Base-by-base conservation (phyloP, 164 flowering plant genomes). In the Buxus sempervirens region DNA sequence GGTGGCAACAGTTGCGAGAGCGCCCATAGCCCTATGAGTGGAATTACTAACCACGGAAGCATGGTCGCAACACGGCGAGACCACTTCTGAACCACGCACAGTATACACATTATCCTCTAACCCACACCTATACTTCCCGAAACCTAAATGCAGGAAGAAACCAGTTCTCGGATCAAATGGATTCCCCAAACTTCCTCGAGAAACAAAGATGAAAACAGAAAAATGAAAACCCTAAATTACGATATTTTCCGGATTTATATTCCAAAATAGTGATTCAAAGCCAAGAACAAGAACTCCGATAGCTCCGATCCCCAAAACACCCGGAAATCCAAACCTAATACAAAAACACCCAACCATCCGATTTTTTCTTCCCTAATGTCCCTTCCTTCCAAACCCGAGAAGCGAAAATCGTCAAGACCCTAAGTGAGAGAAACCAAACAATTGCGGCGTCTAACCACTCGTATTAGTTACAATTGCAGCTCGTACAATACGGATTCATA, bases 1-100 rank as follows among this genome's bases (percentile, higher is more conserved):
- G 97, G 98, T 1, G 97, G 98, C 68, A 94, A 66, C 22, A 94
- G 82, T 84, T 91, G 98, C 22, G 97, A 94, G 19, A 94, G 68
- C 24, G 91, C 93, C 98, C 98, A 94, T 25, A 94, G 80, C 26
- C 90, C 95, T 55, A 94, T 88, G 4, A 91, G 84, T 9, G 98
- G 98, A 66, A 94, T 87, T 22, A 91, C 96, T 68, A 94, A 83
- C 98, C 98, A 94, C 26, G 97, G 98, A 60, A 94, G 85, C 97
- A 91, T 90, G 68, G 95, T 94, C 62, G 97, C 96, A 70, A 88
- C 83, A 76, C 86, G 79, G 77, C 95, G 90, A 67, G 98, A 88
- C 96, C 97, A 90, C 93, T 87, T 94, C 82, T 91, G 98, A 77
- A 91, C 82, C 62, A 83, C 96, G 69, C 98, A 94, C 62, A 94